A percentile compares a stretch with the other conserved stretches of the same genome.
Conservation (phyloP, 140 eudicot genomes). For the Erigeron philadelphicus region DNA sequence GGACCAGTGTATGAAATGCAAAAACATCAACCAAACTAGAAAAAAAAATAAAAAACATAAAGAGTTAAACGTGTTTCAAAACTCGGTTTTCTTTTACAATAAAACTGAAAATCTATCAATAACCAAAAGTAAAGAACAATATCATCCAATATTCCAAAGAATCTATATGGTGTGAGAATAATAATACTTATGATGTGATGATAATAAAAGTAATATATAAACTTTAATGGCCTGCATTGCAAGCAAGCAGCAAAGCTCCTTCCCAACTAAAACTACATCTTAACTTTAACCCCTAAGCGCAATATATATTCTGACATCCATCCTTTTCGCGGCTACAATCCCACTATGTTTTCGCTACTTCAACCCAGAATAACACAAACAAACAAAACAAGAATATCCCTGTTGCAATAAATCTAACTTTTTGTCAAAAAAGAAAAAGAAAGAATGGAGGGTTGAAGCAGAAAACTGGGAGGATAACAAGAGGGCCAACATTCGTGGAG, state of each 20-base stretch:
- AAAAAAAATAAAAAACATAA: too few relatives aligned
- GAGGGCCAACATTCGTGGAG: conserved; percentile 17
- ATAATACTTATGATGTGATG: background rate
- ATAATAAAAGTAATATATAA: conserved; percentile 9
- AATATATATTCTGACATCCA: conserved; percentile 27
- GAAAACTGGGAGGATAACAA: conserved; percentile 24
- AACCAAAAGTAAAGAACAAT: conserved; percentile 1
- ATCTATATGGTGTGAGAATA: background rate
- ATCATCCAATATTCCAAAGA: background rate
- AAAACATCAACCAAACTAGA: too few relatives aligned
- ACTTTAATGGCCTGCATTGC: conserved; percentile 40
- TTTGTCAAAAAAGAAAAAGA: conserved; percentile 18
- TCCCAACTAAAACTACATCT: conserved; percentile 42
- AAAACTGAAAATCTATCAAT: too few relatives aligned
- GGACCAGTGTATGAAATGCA: too few relatives aligned
- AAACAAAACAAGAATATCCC: conserved; percentile 25
- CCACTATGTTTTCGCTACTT: conserved; percentile 31
- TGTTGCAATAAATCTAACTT: conserved; percentile 22
- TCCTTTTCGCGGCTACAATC: conserved; percentile 36
- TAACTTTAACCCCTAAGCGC: conserved; percentile 36
- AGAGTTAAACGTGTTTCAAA: too few relatives aligned
- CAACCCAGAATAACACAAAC: conserved; percentile 29
- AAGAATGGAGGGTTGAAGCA: conserved; percentile 31
- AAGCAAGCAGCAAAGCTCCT: conserved; percentile 45
- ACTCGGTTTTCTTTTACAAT: too few relatives aligned